phyloP scores from a whole-genome alignment of 805 yeast species.

The Zygotorulaspora sp. region DNA sequence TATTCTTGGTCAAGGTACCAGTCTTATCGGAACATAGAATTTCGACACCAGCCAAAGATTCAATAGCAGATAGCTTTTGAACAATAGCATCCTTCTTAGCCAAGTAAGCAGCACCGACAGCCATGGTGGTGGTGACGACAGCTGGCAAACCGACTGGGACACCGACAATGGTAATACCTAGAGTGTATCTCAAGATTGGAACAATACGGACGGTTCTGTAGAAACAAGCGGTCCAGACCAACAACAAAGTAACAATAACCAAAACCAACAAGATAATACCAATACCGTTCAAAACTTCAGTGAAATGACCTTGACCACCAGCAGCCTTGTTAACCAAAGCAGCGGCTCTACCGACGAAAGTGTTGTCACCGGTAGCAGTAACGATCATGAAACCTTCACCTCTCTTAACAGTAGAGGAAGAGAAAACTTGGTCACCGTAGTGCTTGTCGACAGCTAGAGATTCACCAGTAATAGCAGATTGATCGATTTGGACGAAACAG shows the following conservation, averaged over 20 bases:
- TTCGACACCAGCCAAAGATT: slow-evolving; percentile 96
- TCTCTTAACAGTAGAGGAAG: slow-evolving; percentile 91
- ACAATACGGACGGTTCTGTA: slow-evolving; percentile 87
- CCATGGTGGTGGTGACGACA: slow-evolving; percentile 98
- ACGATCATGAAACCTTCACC: slow-evolving; percentile 94
- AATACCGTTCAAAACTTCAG: slow-evolving; percentile 96
- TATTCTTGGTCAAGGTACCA: slow-evolving; percentile 97
- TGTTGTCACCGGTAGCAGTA: slow-evolving; percentile 91
- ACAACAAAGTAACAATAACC: slow-evolving; percentile 79
- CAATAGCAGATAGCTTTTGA: slow-evolving; percentile 94
- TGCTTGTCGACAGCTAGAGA: slow-evolving; percentile 92
- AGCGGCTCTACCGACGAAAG: slow-evolving; percentile 97
- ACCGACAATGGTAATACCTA: slow-evolving; percentile 95
- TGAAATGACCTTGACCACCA: slow-evolving; percentile 91
- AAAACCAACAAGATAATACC: slow-evolving; percentile 88
- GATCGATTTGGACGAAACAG: slow-evolving; percentile 85
- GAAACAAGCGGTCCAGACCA: slow-evolving; percentile 92
- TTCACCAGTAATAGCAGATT: slow-evolving; percentile 97
- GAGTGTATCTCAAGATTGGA: slow-evolving; percentile 81
- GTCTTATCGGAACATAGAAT: slow-evolving; percentile 97
- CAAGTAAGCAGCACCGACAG: slow-evolving; percentile 98
- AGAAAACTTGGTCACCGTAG: slow-evolving; percentile 80
- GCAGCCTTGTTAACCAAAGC: slow-evolving; percentile 92
- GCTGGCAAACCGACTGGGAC: slow-evolving; percentile 99
- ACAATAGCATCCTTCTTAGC: slow-evolving; percentile 97